These are phyloP conservation scores for Gamarada debralockiae DNA, from an alignment of 495 filamentous ascomycete genomes.

Conservation along the genomic window DNA sequence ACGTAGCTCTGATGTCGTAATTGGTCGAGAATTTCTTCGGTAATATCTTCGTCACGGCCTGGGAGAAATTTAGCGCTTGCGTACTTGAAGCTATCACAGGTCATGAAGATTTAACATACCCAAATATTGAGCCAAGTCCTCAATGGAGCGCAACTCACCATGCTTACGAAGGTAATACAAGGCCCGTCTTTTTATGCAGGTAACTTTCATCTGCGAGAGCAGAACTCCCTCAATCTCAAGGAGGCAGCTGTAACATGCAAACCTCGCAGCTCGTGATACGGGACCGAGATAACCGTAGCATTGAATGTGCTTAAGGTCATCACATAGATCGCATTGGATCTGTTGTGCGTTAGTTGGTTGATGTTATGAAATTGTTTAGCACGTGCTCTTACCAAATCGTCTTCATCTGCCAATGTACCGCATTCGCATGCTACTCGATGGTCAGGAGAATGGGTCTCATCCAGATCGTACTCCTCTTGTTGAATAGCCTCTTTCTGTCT, in stretches of 20 bases:
- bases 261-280: background rate
- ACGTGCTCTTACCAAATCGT: slow-evolving; percentile 1
- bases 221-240: background rate
- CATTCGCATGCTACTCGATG: slow-evolving; percentile 13
- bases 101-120: background rate
- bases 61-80: background rate
- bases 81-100: background rate
- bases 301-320: background rate
- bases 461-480: slow-evolving; percentile 1
- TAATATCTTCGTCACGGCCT: background rate
- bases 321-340: slow-evolving; percentile 7
- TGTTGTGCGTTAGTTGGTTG: background rate
- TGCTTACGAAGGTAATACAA: slow-evolving; percentile 5
- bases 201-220: background rate
- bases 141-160: background rate
- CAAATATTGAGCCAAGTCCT: background rate
- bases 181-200: slow-evolving; percentile 13
- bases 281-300: slow-evolving; percentile 11
- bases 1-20: background rate
- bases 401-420: background rate
- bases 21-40: background rate
- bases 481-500: background rate
- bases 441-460: background rate
- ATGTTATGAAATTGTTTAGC: background rate
- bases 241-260: slow-evolving; percentile 10